Base-by-base conservation (phyloP, 805 yeast species). In the Hanseniaspora lindneri region DNA sequence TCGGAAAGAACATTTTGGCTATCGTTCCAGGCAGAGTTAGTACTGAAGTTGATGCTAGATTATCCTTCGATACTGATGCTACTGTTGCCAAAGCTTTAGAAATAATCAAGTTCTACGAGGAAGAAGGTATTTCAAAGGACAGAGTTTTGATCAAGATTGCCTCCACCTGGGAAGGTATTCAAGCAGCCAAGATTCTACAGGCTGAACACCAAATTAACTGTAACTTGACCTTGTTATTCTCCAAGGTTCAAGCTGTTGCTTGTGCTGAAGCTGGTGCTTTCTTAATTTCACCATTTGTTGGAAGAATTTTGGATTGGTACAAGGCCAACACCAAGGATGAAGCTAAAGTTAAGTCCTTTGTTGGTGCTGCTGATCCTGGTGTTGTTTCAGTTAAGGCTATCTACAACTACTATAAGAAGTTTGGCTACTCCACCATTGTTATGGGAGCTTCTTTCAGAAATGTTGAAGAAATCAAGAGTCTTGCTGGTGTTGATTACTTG, bases 401-500 rank as follows among this genome's bases (percentile, higher is more conserved):
- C 69, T 92, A 67, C 84, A 83, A 88, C 83, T 92, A 92, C 80
- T 92, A 92, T 83, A 92, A 92, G 81, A 89, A 89, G 74, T 85
- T 69, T 70, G 89, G 81, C 60, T 92, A 92, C 80, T 76, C 89
- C 62, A 92, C 99, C 67, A 88, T 92, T 65, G 97, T 92, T 64
- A 92, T 92, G 99, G 99, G 98, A 71, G 99, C 99, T 53, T 89
- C 97, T 52, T 89, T 92, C 87, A 89, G 99, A 80, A 92, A 88
- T 76, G 69, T 73, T 54, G 95, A 87, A 58, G 98, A 89, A 74
- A 85, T 92, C 71, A 82, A 80, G 70, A 95, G 94, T 60, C 75
- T 92, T 60, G 96, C 98, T 52, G 99, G 99, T 68, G 80, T 85
- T 64, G 99, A 92, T 68, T 87, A 72, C 78, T 75, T 92, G 71